Base-by-base conservation (phyloP, 441 rosid genomes). In the Bruguiera hainesii region DNA sequence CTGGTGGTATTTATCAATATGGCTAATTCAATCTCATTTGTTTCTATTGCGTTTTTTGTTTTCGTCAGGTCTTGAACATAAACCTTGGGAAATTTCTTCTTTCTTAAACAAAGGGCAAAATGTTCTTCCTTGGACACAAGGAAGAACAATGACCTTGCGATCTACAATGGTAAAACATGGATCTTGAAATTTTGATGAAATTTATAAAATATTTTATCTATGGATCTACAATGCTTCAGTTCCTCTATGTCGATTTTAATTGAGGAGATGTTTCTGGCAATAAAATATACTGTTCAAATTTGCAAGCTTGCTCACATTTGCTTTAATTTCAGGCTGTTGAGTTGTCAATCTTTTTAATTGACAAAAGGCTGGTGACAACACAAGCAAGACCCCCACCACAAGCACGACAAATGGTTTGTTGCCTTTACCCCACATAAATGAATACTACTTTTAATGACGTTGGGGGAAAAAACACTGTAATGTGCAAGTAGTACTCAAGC, bases 321-420 rank as follows among this genome's bases (percentile, higher is more conserved):
- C 62, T 64, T 66, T 63, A 39, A 37, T 74, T 67, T 76, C 64
- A 89, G 98, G 83, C 72, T 56, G 67, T 85, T 64, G 81, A 87
- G 65, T 76, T 82, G 28, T 70, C 84, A 53, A 64, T 75, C 23
- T 83, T 72, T 69, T 48, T 35, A 9, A 78, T 73, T 78, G 82
- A 83, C 60, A 89, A 76, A 76, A 83, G 87, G 74, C 76, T 51
- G 29, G 65, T 66, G 49, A n/a, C 89, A 35, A 81, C 93, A 4
- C 81, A 85, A 80, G 89, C 69, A 19, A 84, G 82, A 60, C 82
- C 89, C 51, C 86, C 91, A 28, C 80, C 93, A n/a, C 96, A 88
- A 74, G 80, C 80, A 65, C 86, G 83, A 50, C 84, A 83, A 62
- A 82, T 82, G 93, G 98, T 94, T 56, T 35, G 82, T 64, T 69